A percentile compares a stretch with the other conserved stretches of the same genome.
Evolutionary conservation across 78 protist species (phyloP).

Genomic region (Dictyostelium purpureum): DNA sequence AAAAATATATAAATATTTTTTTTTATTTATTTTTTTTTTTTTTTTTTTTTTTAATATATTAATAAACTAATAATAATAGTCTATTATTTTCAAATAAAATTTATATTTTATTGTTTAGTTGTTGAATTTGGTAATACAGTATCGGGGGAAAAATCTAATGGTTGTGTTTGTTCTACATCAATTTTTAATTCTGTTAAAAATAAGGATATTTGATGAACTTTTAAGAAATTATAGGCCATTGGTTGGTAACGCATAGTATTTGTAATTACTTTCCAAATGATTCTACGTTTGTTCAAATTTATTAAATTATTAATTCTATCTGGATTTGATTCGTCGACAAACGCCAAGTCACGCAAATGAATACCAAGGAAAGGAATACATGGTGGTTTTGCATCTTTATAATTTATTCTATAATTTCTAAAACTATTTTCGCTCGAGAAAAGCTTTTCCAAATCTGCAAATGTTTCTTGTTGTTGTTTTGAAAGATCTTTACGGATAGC

Average conservation of each 20-base stretch:
- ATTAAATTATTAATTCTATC: slow-evolving; percentile 50
- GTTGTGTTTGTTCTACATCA: slow-evolving; percentile 16
- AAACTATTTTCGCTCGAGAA: slow-evolving; percentile 57
- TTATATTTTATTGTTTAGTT: background rate
- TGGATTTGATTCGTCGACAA: slow-evolving; percentile 83
- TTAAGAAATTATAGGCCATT: slow-evolving; percentile 38
- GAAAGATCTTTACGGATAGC: slow-evolving; percentile 81
- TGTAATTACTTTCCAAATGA: slow-evolving; percentile 14
- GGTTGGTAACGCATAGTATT: slow-evolving; percentile 66
- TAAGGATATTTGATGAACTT: slow-evolving; percentile 62
- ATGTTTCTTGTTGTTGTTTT: slow-evolving; percentile 76
- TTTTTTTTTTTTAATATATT: too few relatives aligned
- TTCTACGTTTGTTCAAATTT: slow-evolving; percentile 60
- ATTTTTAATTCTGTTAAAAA: slow-evolving; percentile 60
- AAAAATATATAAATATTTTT: too few relatives aligned
- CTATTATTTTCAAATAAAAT: background rate
- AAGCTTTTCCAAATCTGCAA: slow-evolving; percentile 63
- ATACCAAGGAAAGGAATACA: slow-evolving; percentile 86
- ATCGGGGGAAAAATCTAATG: slow-evolving; percentile 39
- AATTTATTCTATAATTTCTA: slow-evolving; percentile 74
- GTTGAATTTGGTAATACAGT: slow-evolving; percentile 28
- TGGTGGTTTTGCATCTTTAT: slow-evolving; percentile 69
- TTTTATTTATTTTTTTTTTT: too few relatives aligned
- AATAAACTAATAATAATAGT: too few relatives aligned
- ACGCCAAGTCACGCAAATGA: slow-evolving; percentile 84